These are phyloP conservation scores for Populus trichocarpa DNA, from an alignment of 441 rosid genomes.

Conservation along the genomic window DNA sequence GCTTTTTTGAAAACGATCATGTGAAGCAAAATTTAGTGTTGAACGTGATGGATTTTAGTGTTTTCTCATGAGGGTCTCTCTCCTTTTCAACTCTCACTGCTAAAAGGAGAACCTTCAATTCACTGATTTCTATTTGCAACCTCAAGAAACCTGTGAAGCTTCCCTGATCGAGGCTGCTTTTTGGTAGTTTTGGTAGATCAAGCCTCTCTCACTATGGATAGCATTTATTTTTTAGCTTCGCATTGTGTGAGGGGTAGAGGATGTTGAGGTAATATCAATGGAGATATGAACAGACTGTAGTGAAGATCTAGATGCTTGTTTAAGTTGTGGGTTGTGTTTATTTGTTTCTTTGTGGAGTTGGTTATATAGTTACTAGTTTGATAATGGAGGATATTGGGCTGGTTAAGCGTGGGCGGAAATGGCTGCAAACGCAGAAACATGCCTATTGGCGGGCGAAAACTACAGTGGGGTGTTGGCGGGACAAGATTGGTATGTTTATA, in stretches of 20 bases:
- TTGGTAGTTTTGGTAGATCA: not conserved
- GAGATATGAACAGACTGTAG: conserved; percentile 1
- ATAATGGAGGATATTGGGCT: conserved; percentile 90
- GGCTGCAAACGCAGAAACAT: conserved; percentile 80
- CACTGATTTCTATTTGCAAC: not conserved
- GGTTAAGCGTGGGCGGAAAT: conserved; percentile 81
- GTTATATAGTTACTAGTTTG: conserved; percentile 5
- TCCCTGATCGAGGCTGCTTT: not conserved
- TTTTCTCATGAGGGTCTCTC: not conserved
- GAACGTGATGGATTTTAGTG: conserved; percentile 48
- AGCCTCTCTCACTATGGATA: conserved; percentile 5
- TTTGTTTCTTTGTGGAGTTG: conserved; percentile 5
- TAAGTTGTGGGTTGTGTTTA: not conserved
- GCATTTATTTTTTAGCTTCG: not conserved
- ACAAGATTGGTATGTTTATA: conserved; percentile 49
- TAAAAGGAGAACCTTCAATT: not conserved
- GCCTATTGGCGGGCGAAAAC: conserved; percentile 40
- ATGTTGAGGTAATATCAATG: not conserved
- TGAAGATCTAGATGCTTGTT: not conserved
- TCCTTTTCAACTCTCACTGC: not conserved
- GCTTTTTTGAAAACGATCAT: conserved; percentile 42
- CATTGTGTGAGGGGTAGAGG: not conserved
- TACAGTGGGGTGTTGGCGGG: conserved; percentile 44
- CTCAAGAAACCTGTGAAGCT: not conserved
- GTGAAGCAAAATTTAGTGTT: conserved; percentile 56